These are phyloP conservation scores for Aspergillus glaucus DNA, from an alignment of 2,329 filamentous ascomycete species.

Conservation along the genomic window DNA sequence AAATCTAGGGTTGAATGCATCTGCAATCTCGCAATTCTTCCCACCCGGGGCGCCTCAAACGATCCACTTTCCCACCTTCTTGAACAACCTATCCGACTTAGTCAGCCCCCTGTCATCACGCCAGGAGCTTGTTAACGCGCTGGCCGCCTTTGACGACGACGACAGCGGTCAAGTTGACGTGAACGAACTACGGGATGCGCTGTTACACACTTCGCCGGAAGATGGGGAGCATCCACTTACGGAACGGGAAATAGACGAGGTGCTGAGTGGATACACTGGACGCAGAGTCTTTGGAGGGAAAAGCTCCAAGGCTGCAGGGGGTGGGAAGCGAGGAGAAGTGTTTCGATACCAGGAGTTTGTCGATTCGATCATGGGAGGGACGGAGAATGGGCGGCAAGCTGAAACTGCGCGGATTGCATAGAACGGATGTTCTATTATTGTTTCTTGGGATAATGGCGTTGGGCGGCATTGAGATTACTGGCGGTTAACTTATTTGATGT, in stretches of 20 bases:
- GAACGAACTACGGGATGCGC: slow-evolving; percentile 70
- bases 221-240: slow-evolving; percentile 59
- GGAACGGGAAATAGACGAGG: slow-evolving; percentile 71
- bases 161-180: slow-evolving; percentile 91
- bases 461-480: no score
- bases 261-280: slow-evolving; percentile 81
- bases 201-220: slow-evolving; percentile 76
- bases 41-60: slow-evolving; percentile 64
- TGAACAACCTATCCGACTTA: slow-evolving; percentile 71
- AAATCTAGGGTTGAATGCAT: slow-evolving; percentile 62
- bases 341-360: slow-evolving; percentile 95
- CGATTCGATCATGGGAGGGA: slow-evolving; percentile 55
- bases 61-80: slow-evolving; percentile 76
- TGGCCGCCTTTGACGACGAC: slow-evolving; percentile 92
- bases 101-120: slow-evolving; percentile 69
- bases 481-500: no score
- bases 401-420: slow-evolving; percentile 1
- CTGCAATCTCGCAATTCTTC: slow-evolving; percentile 76
- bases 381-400: slow-evolving; percentile 23
- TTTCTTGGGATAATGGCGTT: no score
- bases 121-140: slow-evolving; percentile 77
- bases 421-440: no score
- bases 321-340: slow-evolving; percentile 67
- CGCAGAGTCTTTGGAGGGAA: slow-evolving; percentile 70
- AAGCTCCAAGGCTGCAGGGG: slow-evolving; percentile 35